Evolutionary conservation across 192 early-diverging fungal genomes (phyloP), one percentile per base, ranked within the genome.

Genomic region (Thamnidium elegans): DNA sequence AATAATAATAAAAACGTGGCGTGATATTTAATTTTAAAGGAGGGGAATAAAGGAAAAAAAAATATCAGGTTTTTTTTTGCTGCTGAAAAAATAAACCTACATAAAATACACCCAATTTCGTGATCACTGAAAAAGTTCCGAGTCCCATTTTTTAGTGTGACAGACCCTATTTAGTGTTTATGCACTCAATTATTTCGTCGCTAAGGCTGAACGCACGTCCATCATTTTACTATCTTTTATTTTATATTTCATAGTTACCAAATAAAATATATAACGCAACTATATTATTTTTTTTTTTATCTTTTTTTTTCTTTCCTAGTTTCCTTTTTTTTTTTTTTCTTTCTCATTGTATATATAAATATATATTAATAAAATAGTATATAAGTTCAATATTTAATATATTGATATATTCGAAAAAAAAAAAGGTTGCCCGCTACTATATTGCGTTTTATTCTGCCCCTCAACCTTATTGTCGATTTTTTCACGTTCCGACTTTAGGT

Each of bases 171-270:
- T 60, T 60, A 45, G 58, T 60, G 58, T 60, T 60, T 19, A 60
- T 60, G 58, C 58, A 55, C 54, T 34, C 54, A 55, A 14, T 39
- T 55, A 7, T 55, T 31, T 55, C 17, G 14, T 55, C 54, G 32
- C 26, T 7, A 56, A 11, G n/a, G 10, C 51, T 31, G 34, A 55
- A 45, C 63, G 63, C 63, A 65, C 63, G 63, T 55, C 63, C 63
- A 42, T 50, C 48, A 19, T 55, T 32, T 32, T 39, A 43, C 53
- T 36, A 36, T 65, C 53, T 45, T 20, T 46, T 46, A 9, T 39
- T 39, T 3, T 39, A 9, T 50, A 19, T 7, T 20, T 50, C 3
- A 26, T 26, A 26, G 26, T 26, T 26, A 26, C 26, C 3, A 26
- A 26, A 26, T 26, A 26, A n/a, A n/a, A 26, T 26, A 26, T 26